These are phyloP conservation scores for Pichia scutulata DNA, from an alignment of 805 yeast genomes.

Conservation along the genomic window DNA sequence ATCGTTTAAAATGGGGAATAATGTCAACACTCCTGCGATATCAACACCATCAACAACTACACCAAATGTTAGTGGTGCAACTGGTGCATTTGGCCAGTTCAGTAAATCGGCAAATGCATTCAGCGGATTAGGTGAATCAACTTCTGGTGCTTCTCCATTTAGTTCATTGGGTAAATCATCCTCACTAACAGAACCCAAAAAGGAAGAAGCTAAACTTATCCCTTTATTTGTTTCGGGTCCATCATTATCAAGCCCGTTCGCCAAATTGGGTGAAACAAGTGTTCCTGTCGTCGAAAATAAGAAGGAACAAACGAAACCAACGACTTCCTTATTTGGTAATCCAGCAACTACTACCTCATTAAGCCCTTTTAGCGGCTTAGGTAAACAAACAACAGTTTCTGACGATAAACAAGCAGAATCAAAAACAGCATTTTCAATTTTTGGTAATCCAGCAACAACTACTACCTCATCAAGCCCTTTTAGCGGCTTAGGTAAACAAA, in stretches of 20 bases:
- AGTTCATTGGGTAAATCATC: not conserved
- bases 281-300: not conserved
- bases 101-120: not conserved
- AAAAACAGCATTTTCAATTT: no score
- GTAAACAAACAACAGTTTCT: no score
- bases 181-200: not conserved
- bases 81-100: slow-evolving; percentile 9
- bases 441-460: no score
- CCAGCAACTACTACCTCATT: no score
- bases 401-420: no score
- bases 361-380: no score
- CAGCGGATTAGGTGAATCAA: not conserved
- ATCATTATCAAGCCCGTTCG: not conserved
- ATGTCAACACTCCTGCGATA: not conserved
- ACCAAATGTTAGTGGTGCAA: not conserved
- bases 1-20: slow-evolving; percentile 3
- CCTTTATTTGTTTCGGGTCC: not conserved
- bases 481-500: no score
- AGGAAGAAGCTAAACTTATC: not conserved
- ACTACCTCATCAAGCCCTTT: no score
- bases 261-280: not conserved
- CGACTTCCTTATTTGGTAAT: not conserved
- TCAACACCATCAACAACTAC: not conserved
- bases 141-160: not conserved
- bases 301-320: not conserved